Evolutionary conservation across 345 rosid species (phyloP).

Genomic region (Heritiera littoralis): DNA sequence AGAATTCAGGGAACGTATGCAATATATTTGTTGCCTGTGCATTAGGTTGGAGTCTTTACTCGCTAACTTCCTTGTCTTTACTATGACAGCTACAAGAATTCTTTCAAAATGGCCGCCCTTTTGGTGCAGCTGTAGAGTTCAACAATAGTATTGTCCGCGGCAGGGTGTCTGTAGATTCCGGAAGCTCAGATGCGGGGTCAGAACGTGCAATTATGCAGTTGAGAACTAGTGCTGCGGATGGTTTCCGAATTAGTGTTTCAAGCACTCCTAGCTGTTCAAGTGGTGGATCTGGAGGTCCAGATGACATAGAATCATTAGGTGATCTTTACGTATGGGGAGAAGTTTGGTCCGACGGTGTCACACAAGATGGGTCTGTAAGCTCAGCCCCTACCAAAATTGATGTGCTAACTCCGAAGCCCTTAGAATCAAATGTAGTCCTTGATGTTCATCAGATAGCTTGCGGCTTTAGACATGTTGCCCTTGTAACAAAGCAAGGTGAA

Average conservation of each 20-base stretch:
- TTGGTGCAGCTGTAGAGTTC: slow-evolving; percentile 53
- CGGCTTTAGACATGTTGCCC: slow-evolving; percentile 78
- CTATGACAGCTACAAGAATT: slow-evolving; percentile 55
- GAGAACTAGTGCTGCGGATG: slow-evolving; percentile 84
- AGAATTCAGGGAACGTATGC: no score
- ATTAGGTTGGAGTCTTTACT: slow-evolving; percentile 5
- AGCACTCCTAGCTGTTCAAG: slow-evolving; percentile 95
- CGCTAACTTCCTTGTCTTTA: slow-evolving; percentile 12
- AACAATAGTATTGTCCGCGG: slow-evolving; percentile 40
- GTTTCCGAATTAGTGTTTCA: slow-evolving; percentile 89
- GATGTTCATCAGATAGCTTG: slow-evolving; percentile 97
- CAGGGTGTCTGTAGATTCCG: slow-evolving; percentile 64
- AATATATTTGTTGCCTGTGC: neutral
- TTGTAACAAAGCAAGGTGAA: slow-evolving; percentile 95
- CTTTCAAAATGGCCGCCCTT: slow-evolving; percentile 47
- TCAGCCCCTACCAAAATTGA: slow-evolving; percentile 48
- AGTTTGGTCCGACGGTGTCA: slow-evolving; percentile 73
- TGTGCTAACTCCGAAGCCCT: slow-evolving; percentile 70
- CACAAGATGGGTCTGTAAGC: slow-evolving; percentile 47
- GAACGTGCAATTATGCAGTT: slow-evolving; percentile 86
- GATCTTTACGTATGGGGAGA: slow-evolving; percentile 98
- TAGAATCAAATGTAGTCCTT: slow-evolving; percentile 90
- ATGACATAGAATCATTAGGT: slow-evolving; percentile 95
- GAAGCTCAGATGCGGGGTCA: slow-evolving; percentile 78
- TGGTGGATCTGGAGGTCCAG: slow-evolving; percentile 90